Evolutionary conservation across 257 asterid genomes (phyloP).

Genomic region (Petrea volubilis): DNA sequence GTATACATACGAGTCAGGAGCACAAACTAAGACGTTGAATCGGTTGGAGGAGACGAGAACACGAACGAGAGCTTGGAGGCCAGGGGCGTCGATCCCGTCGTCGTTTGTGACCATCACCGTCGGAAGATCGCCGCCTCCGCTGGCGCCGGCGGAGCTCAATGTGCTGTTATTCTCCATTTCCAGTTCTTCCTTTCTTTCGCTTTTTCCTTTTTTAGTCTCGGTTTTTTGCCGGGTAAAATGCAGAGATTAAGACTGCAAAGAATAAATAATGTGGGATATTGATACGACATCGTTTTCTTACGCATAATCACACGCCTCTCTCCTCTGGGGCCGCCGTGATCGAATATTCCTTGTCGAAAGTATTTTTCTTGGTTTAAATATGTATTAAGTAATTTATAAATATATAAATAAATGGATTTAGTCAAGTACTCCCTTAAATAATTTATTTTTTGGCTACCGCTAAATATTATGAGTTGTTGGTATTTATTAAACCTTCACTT

Average conservation of each 20-base stretch:
- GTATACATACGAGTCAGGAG: conserved; percentile 74
- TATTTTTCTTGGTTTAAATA: no score
- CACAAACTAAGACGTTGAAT: conserved; percentile 78
- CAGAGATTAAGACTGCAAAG: no score
- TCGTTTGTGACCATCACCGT: conserved; percentile 90
- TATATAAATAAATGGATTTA: no score
- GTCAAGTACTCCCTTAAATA: no score
- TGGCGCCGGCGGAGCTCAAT: conserved; percentile 34
- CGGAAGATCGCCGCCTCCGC: conserved; percentile 48
- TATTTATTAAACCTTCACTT: no score
- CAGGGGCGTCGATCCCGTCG: conserved; percentile 94
- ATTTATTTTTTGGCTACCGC: no score
- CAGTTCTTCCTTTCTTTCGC: neutral
- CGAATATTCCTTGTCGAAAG: no score
- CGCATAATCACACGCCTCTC: no score
- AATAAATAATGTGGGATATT: no score
- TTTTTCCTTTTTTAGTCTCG: neutral
- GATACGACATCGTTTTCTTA: neutral
- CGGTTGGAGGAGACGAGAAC: conserved; percentile 73
- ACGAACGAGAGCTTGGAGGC: conserved; percentile 68
- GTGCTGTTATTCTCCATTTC: conserved; percentile 34
- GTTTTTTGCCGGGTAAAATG: neutral
- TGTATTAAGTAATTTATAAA: no score
- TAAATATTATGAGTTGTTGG: no score
- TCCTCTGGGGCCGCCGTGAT: no score